Percentiles rank a stretch among this genome's conserved stretches.
Evolutionary conservation across 2,329 filamentous ascomycete genomes (phyloP).

Genomic region (Leptoxyphium fumago): DNA sequence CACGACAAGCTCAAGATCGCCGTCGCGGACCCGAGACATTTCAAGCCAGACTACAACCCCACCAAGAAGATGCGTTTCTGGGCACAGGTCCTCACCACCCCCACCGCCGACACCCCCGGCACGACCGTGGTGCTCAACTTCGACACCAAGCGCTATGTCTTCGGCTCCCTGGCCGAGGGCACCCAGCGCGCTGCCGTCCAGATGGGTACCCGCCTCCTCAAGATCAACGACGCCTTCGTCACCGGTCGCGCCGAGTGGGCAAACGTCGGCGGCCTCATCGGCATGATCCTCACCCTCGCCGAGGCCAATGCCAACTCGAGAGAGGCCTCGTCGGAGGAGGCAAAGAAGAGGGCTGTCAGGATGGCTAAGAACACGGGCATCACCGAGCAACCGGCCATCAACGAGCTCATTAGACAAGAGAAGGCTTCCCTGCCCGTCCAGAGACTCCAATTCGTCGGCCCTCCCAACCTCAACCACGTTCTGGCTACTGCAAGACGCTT

Average conservation of each 20-base stretch:
- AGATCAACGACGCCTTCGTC: constrained; percentile 66
- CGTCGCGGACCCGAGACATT: background rate
- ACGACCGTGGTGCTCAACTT: constrained; percentile 66
- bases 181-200: constrained; percentile 64
- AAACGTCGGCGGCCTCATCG: constrained; percentile 67
- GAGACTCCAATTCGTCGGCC: constrained; percentile 57
- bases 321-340: constrained; percentile 25
- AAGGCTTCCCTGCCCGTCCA: constrained; percentile 19
- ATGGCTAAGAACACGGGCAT: constrained; percentile 20
- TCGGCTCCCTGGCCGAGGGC: constrained; percentile 72
- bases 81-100: constrained; percentile 63
- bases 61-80: constrained; percentile 49
- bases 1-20: background rate
- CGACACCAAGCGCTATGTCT: constrained; percentile 67
- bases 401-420: constrained; percentile 14
- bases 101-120: constrained; percentile 77
- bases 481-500: constrained; percentile 74
- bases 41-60: background rate
- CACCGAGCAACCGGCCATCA: constrained; percentile 12
- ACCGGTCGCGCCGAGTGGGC: constrained; percentile 64
- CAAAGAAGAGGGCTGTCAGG: constrained; percentile 22
- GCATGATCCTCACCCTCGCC: constrained; percentile 71
- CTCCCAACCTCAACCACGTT: constrained; percentile 63
- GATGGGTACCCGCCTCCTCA: constrained; percentile 48
- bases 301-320: constrained; percentile 40